Evolutionary conservation across 2,329 filamentous ascomycete species (phyloP), one percentile per base, ranked within the genome.

Genomic region (Penicillium decumbens): DNA sequence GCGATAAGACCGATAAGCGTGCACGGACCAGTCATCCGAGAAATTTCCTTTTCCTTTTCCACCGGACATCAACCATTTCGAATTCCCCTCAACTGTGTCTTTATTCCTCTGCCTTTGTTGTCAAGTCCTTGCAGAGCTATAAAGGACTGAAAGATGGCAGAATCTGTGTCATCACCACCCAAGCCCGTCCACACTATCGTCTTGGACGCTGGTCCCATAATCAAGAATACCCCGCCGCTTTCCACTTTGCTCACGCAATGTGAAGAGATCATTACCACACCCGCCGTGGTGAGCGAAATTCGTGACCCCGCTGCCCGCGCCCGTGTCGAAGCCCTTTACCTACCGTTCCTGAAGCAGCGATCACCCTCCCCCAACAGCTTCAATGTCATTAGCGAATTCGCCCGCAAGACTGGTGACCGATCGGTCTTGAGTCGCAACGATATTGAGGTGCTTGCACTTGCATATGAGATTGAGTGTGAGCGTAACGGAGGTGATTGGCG

Each of bases 381-480:
- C 56, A 86, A 85, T 63, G 79, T 92, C 51, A 81, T 96, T 3
- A 83, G 82, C 42, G 87, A 88, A 50, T 97, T 97, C 75, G 88
- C 93, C 39, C 82, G 88, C 47, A 87, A 84, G 67, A 97, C 93
- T 0, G 93, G 93, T 47, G 93, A 98, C 69, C 78, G 91, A 54
- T 82, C 87, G 9, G 92, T 96, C 0, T 75, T 98, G 50, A 96
- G 91, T 72, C 83, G 80, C 65, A 87, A 90, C 1, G 93, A 98
- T 82, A 76, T 97, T 53, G 87, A 95, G 59, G 80, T 98, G 35
- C 76, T 97, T 64, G 93, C 92, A 7, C 75, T 98, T 48, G 87
- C 89, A 1, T 97, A 97, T 68, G 93, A 98, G 68, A 68, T 97
- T n/a, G 92, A 97, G 63, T 87, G 88, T 62, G 91, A 97, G 75